phyloP scores from a whole-genome alignment of 345 rosid genomes.

The Citrus hindsii region DNA sequence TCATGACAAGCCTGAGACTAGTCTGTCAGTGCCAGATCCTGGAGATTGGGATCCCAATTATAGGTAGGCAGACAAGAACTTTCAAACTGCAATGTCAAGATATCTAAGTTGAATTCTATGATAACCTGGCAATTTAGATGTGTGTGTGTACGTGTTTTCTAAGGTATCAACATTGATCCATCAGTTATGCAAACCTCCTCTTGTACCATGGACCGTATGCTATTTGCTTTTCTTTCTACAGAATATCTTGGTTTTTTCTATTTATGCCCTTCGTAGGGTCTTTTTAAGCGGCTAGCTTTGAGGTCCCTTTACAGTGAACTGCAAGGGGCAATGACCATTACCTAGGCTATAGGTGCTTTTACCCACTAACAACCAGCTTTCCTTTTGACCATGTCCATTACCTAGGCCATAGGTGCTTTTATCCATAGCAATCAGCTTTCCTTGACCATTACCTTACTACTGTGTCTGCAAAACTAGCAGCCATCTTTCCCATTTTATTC shows the following conservation, averaged over 20 bases:
- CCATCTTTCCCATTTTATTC: not conserved
- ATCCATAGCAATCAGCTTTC: not conserved
- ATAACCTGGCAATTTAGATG: not conserved
- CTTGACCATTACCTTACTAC: not conserved
- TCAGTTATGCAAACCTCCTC: not conserved
- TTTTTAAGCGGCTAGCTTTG: not conserved
- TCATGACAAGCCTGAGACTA: constrained; percentile 50
- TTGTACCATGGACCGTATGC: not conserved
- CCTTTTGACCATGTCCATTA: no score
- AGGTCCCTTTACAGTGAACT: not conserved
- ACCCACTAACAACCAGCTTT: not conserved
- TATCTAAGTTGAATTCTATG: not conserved
- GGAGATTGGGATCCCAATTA: constrained; percentile 99
- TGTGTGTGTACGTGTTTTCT: not conserved
- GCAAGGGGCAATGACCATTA: not conserved
- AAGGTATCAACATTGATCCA: not conserved
- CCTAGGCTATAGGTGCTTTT: not conserved
- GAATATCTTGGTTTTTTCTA: not conserved
- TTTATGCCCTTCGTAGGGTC: not conserved
- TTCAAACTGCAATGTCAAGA: not conserved
- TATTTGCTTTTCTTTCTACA: not conserved
- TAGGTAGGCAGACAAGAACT: constrained; percentile 50
- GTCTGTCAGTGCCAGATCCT: constrained; percentile 74
- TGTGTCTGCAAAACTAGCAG: not conserved
- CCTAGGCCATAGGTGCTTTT: not conserved